Base-by-base conservation (phyloP, 768 basidiomycete species). In the Mycena rebaudengoi region DNA sequence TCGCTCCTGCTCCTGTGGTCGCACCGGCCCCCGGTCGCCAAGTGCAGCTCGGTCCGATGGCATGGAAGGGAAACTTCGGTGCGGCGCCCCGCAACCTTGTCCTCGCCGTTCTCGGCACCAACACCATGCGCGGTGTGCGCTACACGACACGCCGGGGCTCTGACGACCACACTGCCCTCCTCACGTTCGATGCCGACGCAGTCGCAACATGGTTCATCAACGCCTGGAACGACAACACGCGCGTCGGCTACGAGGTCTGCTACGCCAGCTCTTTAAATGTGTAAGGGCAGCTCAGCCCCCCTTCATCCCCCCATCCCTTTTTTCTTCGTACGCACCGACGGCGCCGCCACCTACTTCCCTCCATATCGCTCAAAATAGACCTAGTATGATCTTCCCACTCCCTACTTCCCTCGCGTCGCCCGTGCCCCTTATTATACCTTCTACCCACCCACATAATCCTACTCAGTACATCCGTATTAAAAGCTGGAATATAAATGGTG, bases 281-380 rank as follows among this genome's bases (percentile, higher is more conserved):
- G 3, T 59, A 25, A 32, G 46, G 48, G 57, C 57, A 59, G 46
- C 57, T 59, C 48, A 59, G 26, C 46, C 46, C 37, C 57, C 35
- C 28, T 39, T 25, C 4, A 8, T 48, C n/a, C 30, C 7, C 23
- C 5, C 21, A 33, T 25, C 33, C 18, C n/a, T 37, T 21, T 16
- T 25, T n/a, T 25, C 35, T 11, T 26, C 35, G 8, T 18, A 2
- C 13, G 4, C 45, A 20, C 4, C 40, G n/a, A 13, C 6, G 11
- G 3, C 46, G 25, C 20, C 26, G 3, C 28, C 37, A 13, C n/a
- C 14, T 21, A 23, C 21, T 49, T 29, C 14, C n/a, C 40, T 18
- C n/a, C 10, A 26, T 16, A 3, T 14, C 57, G 1, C 35, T 23
- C 57, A 50, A 49, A 59, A 59, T 59, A 30, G 29, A 59, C 50